Evolutionary conservation across 2,329 filamentous ascomycete genomes (phyloP).

Genomic region (Myrmaecium sp.): DNA sequence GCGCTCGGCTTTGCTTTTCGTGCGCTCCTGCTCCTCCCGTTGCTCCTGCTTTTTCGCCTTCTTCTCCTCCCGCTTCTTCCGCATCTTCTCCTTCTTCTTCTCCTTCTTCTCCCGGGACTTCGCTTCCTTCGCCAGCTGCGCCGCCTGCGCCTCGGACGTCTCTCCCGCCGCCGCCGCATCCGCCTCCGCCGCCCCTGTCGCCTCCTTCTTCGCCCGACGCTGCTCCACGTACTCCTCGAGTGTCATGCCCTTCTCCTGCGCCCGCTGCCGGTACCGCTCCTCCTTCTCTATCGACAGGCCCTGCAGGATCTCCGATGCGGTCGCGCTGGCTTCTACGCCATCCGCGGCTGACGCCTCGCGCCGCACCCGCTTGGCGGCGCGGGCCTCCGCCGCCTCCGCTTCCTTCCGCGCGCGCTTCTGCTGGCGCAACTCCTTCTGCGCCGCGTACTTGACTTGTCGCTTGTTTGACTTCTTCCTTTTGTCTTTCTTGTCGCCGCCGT

Average conservation of each 20-base stretch:
- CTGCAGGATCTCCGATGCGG: neutral
- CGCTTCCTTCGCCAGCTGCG: slow-evolving; percentile 4
- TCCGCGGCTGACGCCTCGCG: neutral
- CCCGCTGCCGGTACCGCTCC: slow-evolving; percentile 5
- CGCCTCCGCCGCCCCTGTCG: slow-evolving; percentile 6
- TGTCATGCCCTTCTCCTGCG: slow-evolving; percentile 4
- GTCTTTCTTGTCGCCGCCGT: too few species aligned
- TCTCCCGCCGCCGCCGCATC: slow-evolving; percentile 2
- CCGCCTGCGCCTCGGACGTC: slow-evolving; percentile 1
- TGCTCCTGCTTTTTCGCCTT: slow-evolving; percentile 2
- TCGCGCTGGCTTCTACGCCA: neutral
- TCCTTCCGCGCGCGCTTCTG: too few species aligned
- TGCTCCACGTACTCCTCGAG: slow-evolving; percentile 6
- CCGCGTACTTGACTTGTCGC: too few species aligned
- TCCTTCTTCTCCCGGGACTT: slow-evolving; percentile 3
- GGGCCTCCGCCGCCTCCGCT: neutral
- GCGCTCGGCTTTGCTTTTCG: neutral
- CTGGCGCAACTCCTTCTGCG: too few species aligned
- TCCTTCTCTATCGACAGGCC: slow-evolving; percentile 3
- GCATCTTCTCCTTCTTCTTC: slow-evolving; percentile 3
- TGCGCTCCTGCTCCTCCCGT: slow-evolving; percentile 1
- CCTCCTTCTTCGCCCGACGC: slow-evolving; percentile 6
- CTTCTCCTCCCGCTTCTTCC: slow-evolving; percentile 7
- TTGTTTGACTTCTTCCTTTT: too few species aligned
- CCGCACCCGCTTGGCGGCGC: neutral